A percentile compares a stretch with the other conserved stretches of the same genome.
phyloP scores from a whole-genome alignment of 805 yeast genomes.

The Priceomyces castillae region DNA sequence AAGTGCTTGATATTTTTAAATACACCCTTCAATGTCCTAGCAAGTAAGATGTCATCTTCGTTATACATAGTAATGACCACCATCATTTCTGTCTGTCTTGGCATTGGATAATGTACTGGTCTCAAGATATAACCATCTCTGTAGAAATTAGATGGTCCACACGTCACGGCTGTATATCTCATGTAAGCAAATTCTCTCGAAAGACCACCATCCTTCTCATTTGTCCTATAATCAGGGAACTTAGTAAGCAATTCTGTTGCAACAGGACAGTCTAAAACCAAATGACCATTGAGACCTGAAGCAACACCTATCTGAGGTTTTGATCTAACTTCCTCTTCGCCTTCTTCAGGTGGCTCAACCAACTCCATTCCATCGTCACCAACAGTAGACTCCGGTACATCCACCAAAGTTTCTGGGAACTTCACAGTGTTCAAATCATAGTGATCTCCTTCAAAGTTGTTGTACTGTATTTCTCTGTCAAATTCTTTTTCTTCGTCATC shows the following conservation, averaged over 20 bases:
- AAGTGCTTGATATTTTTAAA: constrained; percentile 63
- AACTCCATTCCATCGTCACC: constrained; percentile 22
- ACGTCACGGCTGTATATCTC: constrained; percentile 64
- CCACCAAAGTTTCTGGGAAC: constrained; percentile 15
- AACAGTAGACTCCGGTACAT: constrained; percentile 24
- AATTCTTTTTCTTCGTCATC: constrained; percentile 40
- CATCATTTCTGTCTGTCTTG: constrained; percentile 58
- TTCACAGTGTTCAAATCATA: constrained; percentile 37
- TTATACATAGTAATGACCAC: constrained; percentile 65
- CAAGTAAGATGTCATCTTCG: constrained; percentile 61
- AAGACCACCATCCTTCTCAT: constrained; percentile 37
- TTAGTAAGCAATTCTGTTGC: constrained; percentile 42
- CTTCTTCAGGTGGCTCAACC: constrained; percentile 34
- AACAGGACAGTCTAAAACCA: constrained; percentile 47
- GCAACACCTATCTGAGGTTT: constrained; percentile 36
- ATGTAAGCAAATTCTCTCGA: constrained; percentile 57
- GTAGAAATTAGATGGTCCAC: constrained; percentile 65
- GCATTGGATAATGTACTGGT: constrained; percentile 50
- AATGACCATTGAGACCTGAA: constrained; percentile 42
- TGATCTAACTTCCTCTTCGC: constrained; percentile 28
- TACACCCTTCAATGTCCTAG: constrained; percentile 61
- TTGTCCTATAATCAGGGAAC: constrained; percentile 37
- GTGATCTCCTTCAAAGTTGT: constrained; percentile 41
- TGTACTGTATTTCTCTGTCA: constrained; percentile 37
- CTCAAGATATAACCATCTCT: constrained; percentile 55